Evolutionary conservation across 768 basidiomycete genomes (phyloP).

Genomic region (Lactarius trivialis): DNA sequence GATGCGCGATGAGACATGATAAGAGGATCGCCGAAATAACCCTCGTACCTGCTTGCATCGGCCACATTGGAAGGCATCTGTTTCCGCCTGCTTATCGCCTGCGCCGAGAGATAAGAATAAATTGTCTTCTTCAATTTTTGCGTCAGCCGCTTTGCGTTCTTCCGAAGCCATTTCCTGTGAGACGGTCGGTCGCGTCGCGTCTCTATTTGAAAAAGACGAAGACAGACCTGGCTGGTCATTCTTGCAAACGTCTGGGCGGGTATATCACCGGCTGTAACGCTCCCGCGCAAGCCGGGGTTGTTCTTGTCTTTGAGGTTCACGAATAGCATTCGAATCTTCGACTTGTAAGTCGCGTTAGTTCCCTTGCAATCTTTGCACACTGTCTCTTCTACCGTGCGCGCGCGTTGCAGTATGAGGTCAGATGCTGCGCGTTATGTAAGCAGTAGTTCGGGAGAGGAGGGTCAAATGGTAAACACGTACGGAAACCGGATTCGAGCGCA

Average conservation of each 20-base stretch:
- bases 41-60: constrained; percentile 78
- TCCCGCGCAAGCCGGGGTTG: constrained; percentile 81
- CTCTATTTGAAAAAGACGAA: constrained; percentile 24
- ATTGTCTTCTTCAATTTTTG: constrained; percentile 77
- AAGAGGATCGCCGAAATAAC: not conserved
- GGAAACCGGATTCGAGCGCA: constrained; percentile 76
- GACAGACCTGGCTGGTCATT: constrained; percentile 74
- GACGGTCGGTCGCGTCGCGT: not conserved
- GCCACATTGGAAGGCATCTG: constrained; percentile 94
- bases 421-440: constrained; percentile 39
- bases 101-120: constrained; percentile 89
- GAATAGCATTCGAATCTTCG: constrained; percentile 80
- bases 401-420: constrained; percentile 59
- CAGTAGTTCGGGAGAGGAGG: not conserved
- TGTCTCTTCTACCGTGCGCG: constrained; percentile 64
- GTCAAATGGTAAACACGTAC: constrained; percentile 45
- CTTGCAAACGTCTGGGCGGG: constrained; percentile 59
- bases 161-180: constrained; percentile 92
- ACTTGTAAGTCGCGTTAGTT: constrained; percentile 48
- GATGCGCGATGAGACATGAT: constrained; percentile 3
- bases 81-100: constrained; percentile 86
- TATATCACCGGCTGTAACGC: constrained; percentile 78
- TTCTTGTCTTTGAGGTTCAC: constrained; percentile 95
- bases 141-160: constrained; percentile 78
- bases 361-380: constrained; percentile 45